Percentiles rank a stretch among this genome's conserved stretches.
Conservation (phyloP, 2,329 filamentous ascomycete genomes). For the Apiospora phragmitis region DNA sequence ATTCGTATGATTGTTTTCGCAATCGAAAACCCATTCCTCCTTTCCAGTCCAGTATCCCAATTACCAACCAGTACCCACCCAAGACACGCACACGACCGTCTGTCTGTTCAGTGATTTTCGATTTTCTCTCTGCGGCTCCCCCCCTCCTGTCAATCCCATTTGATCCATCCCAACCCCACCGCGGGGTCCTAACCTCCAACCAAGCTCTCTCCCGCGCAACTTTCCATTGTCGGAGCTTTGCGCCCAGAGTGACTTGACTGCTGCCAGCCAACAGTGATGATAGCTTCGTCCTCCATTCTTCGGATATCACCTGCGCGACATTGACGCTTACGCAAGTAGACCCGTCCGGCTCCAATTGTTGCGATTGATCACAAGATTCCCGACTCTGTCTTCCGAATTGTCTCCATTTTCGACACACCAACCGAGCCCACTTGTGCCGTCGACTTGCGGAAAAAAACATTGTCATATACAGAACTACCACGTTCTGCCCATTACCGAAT, state of each 20-base stretch:
- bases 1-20: background rate
- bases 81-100: background rate
- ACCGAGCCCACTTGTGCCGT: background rate
- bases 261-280: conserved; percentile 6
- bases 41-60: background rate
- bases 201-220: conserved; percentile 3
- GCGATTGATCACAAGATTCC: background rate
- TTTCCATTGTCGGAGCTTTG: conserved; percentile 2
- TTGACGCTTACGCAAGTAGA: conserved; percentile 6
- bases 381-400: background rate
- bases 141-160: background rate
- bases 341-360: background rate
- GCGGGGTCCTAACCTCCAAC: conserved; percentile 4
- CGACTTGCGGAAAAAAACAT: background rate
- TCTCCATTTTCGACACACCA: conserved; percentile 4
- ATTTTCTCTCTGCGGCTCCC: background rate
- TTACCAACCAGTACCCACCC: background rate
- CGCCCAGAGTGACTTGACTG: background rate
- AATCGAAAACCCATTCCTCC: background rate
- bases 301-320: background rate
- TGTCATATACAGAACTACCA: background rate
- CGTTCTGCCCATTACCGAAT: background rate
- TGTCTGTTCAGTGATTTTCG: background rate
- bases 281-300: conserved; percentile 4
- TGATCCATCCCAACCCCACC: conserved; percentile 6